Conservation (phyloP, 2,329 filamentous ascomycete genomes). For the Penicillium sclerotigenum region DNA sequence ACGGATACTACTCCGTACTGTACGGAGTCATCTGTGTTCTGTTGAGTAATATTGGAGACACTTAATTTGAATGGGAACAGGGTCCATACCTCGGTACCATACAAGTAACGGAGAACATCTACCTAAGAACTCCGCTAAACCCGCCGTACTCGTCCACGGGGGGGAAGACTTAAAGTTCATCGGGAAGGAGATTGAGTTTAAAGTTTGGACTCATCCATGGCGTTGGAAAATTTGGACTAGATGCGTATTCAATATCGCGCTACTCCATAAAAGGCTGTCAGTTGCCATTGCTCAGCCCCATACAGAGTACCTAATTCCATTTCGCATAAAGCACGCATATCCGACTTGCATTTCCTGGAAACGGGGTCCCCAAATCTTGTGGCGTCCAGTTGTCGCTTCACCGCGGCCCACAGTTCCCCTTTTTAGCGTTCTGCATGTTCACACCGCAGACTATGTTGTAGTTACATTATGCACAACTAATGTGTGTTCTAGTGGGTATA, state of each 20-base stretch:
- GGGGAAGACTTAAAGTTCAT: not conserved
- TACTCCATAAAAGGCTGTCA: too few species aligned
- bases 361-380: constrained; percentile 15
- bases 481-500: not conserved
- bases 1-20: too few species aligned
- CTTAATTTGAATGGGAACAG: not conserved
- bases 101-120: not conserved
- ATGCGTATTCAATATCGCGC: too few species aligned
- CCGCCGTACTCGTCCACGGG: not conserved
- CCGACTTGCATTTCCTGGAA: constrained; percentile 28
- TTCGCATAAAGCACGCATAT: constrained; percentile 15
- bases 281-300: not conserved
- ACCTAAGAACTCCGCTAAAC: not conserved
- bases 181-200: constrained; percentile 1
- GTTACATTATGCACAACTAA: not conserved
- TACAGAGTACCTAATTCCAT: too few species aligned
- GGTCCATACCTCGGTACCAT: not conserved
- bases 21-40: too few species aligned
- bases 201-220: not conserved
- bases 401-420: constrained; percentile 9
- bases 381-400: constrained; percentile 5
- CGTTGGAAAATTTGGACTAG: not conserved
- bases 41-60: not conserved
- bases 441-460: not conserved
- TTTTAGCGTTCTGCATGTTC: constrained; percentile 17